Base-by-base conservation (phyloP, 257 asterid species). In the Solanum megistacrolobum region DNA sequence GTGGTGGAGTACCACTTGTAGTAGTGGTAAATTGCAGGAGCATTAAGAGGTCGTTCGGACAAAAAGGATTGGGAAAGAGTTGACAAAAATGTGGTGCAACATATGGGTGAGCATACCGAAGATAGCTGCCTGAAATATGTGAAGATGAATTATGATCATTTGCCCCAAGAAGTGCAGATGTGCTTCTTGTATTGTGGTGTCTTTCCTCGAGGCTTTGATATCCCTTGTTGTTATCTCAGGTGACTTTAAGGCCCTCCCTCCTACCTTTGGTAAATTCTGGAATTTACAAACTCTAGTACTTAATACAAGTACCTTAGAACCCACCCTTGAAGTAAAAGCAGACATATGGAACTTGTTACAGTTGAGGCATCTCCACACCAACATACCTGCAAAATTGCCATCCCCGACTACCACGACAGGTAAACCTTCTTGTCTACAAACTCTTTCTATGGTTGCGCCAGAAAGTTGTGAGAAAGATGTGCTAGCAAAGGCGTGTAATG, bases 391-490 rank as follows among this genome's bases (percentile, higher is more conserved):
- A 21, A 21, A 91, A 66, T 62, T 94, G 60, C 91, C 90, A 0
- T 55, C 91, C 38, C 91, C 93, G 3, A 85, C 73, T 66, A 58
- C 89, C 75, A 69, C 91, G 83, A 36, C 7, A 12, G n/a, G 73
- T 85, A 25, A 69, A 79, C 14, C 94, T 79, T 12, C 85, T 81
- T 36, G 21, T 76, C 68, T 95, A 14, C 98, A 93, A 86, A 95
- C 98, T 12, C 93, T 94, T 31, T 91, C 93, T 1, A 86, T 92
- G 14, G 89, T 95, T 52, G 96, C 91, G 89, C 48, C 48, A 41
- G 48, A 41, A 41, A 41, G 48, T 41, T 41, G 48, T 1, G 5
- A 92, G 1, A 91, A 87, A 25, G 94, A 92, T 16, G 91, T 94
- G 31, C 91, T 94, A 18, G 93, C 92, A 3, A 79, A 91, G 81